Base-by-base conservation (phyloP, 768 basidiomycete genomes). In the Piloderma croceum region DNA sequence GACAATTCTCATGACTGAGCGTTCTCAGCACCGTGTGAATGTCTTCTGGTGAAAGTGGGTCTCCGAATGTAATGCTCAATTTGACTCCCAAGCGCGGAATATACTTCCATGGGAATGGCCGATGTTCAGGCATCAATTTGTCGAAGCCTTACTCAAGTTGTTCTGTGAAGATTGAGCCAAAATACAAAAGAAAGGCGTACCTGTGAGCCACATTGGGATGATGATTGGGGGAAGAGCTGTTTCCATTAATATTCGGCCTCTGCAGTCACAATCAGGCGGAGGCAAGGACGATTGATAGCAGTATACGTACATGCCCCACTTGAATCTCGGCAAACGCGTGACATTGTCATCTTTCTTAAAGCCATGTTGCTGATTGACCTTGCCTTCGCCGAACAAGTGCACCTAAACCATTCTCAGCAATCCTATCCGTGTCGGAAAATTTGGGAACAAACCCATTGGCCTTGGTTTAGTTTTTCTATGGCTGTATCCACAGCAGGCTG, bases 151-250 rank as follows among this genome's bases (percentile, higher is more conserved):
- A 39, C 29, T 7, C n/a, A n/a, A n/a, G n/a, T n/a, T n/a, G n/a
- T n/a, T n/a, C n/a, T n/a, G n/a, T n/a, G n/a, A n/a, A n/a, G n/a
- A n/a, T n/a, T n/a, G n/a, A n/a, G n/a, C n/a, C n/a, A n/a, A n/a
- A n/a, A n/a, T 23, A 19, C 13, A 31, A 11, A 7, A 23, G 7
- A 12, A 6, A 32, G 11, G 43, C 66, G n/a, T 38, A 74, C 83
- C 82, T n/a, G 85, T 83, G 10, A 97, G 67, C 90, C 90, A 98
- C 74, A 96, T 87, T 2, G 93, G 93, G 46, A 98, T 82, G 43
- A 96, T 77, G 17, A 80, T 60, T 3, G 93, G 93, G 32, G 77
- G 72, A n/a, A 67, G 52, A 11, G 67, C 58, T 7, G 71, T 65
- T 41, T 82, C 78, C 76, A 82, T 91, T 32, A 98, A 56, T 24